A percentile compares a stretch with the other conserved stretches of the same genome.
Conservation (phyloP, 768 basidiomycete species). For the Tricholoma hemisulphureum region DNA sequence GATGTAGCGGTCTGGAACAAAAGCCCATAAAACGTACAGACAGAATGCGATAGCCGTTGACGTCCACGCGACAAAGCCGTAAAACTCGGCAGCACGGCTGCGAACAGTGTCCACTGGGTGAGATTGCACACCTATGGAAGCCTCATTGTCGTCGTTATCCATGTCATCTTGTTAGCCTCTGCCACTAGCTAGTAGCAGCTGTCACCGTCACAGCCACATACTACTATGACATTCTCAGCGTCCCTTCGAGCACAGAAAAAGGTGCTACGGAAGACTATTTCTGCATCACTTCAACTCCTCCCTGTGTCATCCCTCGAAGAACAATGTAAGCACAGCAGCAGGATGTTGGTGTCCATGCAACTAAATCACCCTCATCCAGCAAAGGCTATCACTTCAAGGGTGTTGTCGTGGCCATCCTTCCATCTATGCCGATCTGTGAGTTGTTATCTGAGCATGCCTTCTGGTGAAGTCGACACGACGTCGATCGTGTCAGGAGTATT, state of each 20-base stretch:
- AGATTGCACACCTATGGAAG: background rate
- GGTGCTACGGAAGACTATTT: slow-evolving; percentile 51
- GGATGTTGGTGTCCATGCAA: background rate
- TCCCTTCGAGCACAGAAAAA: slow-evolving; percentile 50
- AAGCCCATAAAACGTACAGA: slow-evolving; percentile 75
- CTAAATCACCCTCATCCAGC: slow-evolving; percentile 32
- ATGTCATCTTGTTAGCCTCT: no score
- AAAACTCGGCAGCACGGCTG: slow-evolving; percentile 80
- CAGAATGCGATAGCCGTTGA: slow-evolving; percentile 70
- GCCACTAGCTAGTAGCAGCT: background rate
- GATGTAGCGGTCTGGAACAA: slow-evolving; percentile 73
- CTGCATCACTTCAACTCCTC: slow-evolving; percentile 43
- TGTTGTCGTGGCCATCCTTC: slow-evolving; percentile 55
- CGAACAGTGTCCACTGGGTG: slow-evolving; percentile 13
- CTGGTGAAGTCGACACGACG: slow-evolving; percentile 64
- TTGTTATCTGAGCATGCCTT: slow-evolving; percentile 82
- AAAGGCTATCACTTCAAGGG: slow-evolving; percentile 42
- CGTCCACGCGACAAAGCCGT: slow-evolving; percentile 88
- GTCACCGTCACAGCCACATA: no score
- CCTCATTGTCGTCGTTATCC: background rate
- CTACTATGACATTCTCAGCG: slow-evolving; percentile 1
- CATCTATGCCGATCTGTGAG: slow-evolving; percentile 49
- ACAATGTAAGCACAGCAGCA: slow-evolving; percentile 51
- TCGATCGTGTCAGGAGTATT: slow-evolving; percentile 51
- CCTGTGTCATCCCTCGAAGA: slow-evolving; percentile 44